Conservation (phyloP, 352 stramenopile genomes). For the Phytopythium chamaehyphon region DNA sequence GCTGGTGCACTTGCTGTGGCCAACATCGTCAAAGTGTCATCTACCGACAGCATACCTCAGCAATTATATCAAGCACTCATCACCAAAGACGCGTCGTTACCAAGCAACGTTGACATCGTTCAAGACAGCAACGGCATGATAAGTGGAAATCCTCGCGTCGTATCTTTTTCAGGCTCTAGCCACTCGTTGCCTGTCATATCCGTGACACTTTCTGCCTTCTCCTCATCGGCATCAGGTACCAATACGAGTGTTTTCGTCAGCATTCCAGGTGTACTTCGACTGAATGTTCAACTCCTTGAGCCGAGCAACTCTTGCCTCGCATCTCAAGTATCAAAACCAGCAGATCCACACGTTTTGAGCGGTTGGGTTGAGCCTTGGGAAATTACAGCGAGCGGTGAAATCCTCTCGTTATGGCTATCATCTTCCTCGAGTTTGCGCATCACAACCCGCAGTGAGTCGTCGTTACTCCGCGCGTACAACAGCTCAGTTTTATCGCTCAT, state of each 20-base stretch:
- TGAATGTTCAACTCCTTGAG: conserved; percentile 23
- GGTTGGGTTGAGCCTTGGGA: conserved; percentile 53
- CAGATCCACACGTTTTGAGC: conserved; percentile 29
- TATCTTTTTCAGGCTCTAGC: conserved; percentile 16
- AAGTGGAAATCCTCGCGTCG: conserved; percentile 13
- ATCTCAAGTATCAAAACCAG: conserved; percentile 4
- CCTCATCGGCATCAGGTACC: conserved; percentile 8
- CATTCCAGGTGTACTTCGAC: conserved; percentile 20
- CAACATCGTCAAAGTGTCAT: conserved; percentile 14
- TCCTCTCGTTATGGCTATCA: conserved; percentile 24
- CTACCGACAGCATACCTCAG: conserved; percentile 13
- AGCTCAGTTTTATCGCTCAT: conserved; percentile 33
- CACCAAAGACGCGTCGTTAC: conserved; percentile 19
- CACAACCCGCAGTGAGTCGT: conserved; percentile 18
- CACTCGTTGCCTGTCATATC: conserved; percentile 28
- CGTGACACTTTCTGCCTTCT: conserved; percentile 15
- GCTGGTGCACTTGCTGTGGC: conserved; percentile 13
- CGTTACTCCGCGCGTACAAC: conserved; percentile 29
- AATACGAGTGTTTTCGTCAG: conserved; percentile 9
- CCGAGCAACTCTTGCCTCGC: conserved; percentile 33
- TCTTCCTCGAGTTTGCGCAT: conserved; percentile 14
- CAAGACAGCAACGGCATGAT: conserved; percentile 17
- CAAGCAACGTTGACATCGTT: conserved; percentile 16
- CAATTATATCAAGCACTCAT: conserved; percentile 23
- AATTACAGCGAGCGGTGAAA: conserved; percentile 22